A percentile compares a stretch with the other conserved stretches of the same genome.
phyloP scores from a whole-genome alignment of 2,329 filamentous ascomycete species.

The Dendryphion nanum region DNA sequence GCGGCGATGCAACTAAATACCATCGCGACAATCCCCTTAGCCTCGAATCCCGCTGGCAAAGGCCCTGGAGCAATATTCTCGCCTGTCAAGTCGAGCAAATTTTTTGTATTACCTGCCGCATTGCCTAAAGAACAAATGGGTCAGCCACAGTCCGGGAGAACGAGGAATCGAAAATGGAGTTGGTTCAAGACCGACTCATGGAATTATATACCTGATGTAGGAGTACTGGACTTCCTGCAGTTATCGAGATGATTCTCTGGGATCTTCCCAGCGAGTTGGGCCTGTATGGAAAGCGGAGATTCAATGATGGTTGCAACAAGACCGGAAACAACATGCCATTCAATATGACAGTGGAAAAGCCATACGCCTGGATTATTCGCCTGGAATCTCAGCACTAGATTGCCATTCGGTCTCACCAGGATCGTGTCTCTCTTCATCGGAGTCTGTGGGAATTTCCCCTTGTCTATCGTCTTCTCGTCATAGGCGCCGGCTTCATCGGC shows the following conservation, averaged over 20 bases:
- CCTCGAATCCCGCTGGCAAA: conserved; percentile 68
- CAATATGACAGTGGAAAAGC: conserved; percentile 16
- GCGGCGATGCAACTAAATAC: conserved; percentile 70
- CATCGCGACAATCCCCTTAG: conserved; percentile 69
- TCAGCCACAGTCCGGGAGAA: too few species aligned
- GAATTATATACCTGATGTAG: conserved; percentile 58
- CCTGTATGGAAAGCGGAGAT: conserved; percentile 58
- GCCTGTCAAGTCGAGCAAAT: conserved; percentile 56
- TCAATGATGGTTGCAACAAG: conserved; percentile 54
- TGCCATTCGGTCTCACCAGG: conserved; percentile 53
- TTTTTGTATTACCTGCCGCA: conserved; percentile 67
- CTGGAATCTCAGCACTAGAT: conserved; percentile 56
- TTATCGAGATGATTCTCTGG: conserved; percentile 61
- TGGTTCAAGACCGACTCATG: too few species aligned
- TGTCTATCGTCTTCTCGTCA: conserved; percentile 20
- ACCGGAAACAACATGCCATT: conserved; percentile 43
- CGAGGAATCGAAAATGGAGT: too few species aligned
- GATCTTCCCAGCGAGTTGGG: conserved; percentile 51
- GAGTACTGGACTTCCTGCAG: conserved; percentile 55
- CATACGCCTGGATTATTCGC: conserved; percentile 46
- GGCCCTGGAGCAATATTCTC: conserved; percentile 55
- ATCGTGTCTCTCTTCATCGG: conserved; percentile 55
- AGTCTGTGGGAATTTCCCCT: conserved; percentile 27
- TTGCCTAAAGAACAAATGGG: too few species aligned
- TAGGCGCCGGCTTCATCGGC: conserved; percentile 49